Base-by-base conservation (phyloP, 768 basidiomycete genomes). In the Lentinula boryana region DNA sequence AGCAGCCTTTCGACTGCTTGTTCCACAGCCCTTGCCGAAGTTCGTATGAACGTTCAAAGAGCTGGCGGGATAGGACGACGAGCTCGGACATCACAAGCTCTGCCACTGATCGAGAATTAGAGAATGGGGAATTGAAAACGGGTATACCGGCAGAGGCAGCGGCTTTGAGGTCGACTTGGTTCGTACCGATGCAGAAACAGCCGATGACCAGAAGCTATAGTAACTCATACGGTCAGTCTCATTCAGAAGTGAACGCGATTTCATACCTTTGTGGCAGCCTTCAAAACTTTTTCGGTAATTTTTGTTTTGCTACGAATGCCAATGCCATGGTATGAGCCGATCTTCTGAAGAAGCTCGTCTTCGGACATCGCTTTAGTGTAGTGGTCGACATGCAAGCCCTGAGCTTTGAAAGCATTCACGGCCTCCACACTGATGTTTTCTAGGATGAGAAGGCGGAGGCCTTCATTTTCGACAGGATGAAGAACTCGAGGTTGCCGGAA, bases 131-230 rank as follows among this genome's bases (percentile, higher is more conserved):
- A 74, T 99, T 99, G 82, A 99, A 99, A 59, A 99, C 96, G 32
- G 96, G 93, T 65, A 99, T 90, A 61, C 97, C 97, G 56, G 91
- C 85, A 58, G 84, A 84, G 38, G 89, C 86, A 27, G 95, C 94
- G 2, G 89, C 85, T 54, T 71, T 62, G 50, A 99, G 86, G 71
- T 98, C 95, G 65, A 98, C 97, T 74, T 98, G 97, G 75, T 98
- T 98, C 57, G 93, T 95, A 55, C 97, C 97, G 65, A 99, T 99
- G 76, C 97, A 99, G 83, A 99, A 99, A 74, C 97, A 99, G 10
- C 97, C 96, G 64, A 98, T 93, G 69, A 88, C 92, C 12, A 98
- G 83, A 50, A 99, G 89, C 95, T 99, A 68, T 6, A 51, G 9
- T 10, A 41, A 4, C 9, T 12, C 48, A 51, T 18, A 18, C 46